These are phyloP conservation scores for Smittium culicis DNA, from an alignment of 371 early-diverging fungal genomes.

Conservation along the genomic window DNA sequence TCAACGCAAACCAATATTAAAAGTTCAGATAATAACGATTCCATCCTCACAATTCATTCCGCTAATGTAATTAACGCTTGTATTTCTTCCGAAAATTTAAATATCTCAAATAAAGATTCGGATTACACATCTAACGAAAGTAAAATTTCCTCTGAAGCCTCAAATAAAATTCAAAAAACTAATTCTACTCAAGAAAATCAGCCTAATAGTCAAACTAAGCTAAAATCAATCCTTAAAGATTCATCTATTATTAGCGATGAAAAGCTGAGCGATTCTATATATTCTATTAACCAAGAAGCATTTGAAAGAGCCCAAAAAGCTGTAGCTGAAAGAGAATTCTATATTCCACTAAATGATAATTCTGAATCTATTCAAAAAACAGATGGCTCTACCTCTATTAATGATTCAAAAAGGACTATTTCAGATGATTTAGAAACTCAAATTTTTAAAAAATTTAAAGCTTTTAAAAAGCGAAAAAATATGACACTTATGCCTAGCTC, in stretches of 20 bases:
- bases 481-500: constrained; percentile 1
- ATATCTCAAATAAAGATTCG: too few species aligned
- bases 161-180: too few species aligned
- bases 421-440: background rate
- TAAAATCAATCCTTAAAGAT: background rate
- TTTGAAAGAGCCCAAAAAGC: background rate
- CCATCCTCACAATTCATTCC: too few species aligned
- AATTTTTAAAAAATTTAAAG: background rate
- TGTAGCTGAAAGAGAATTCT: background rate
- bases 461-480: constrained; percentile 2
- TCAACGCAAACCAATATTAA: too few species aligned
- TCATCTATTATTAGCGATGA: background rate
- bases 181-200: too few species aligned
- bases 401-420: background rate
- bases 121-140: too few species aligned
- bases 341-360: background rate
- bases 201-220: too few species aligned
- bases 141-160: too few species aligned
- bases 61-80: too few species aligned
- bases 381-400: background rate
- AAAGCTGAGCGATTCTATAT: background rate
- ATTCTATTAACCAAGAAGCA: background rate
- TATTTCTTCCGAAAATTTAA: too few species aligned
- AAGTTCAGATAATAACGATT: too few species aligned
- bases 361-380: background rate